Conservation (phyloP, 2,329 filamentous ascomycete species). For the Fusarium guadeloupense region DNA sequence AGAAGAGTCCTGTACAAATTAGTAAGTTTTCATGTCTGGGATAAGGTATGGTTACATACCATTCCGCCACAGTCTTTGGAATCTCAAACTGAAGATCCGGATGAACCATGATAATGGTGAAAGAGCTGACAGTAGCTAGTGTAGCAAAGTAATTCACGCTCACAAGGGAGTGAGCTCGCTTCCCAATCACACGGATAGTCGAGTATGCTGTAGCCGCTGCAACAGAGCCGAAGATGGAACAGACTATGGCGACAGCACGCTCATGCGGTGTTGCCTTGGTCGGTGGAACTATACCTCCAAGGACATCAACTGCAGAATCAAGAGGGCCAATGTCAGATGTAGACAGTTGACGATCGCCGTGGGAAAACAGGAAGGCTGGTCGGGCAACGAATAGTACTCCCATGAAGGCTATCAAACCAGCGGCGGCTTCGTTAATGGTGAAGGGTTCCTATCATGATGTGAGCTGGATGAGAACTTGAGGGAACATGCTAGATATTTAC, state of each 20-base stretch:
- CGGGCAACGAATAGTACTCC: conserved; percentile 81
- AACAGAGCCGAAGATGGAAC: conserved; percentile 74
- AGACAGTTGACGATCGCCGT: conserved; percentile 2
- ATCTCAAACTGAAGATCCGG: conserved; percentile 54
- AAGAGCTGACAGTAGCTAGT: conserved; percentile 72
- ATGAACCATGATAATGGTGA: conserved; percentile 63
- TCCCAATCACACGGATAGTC: conserved; percentile 78
- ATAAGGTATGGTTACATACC: conserved; percentile 23
- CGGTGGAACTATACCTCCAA: conserved; percentile 42
- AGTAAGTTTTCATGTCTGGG: background rate
- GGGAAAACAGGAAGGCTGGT: conserved; percentile 66
- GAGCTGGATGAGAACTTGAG: rapidly evolving
- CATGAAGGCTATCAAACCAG: conserved; percentile 72
- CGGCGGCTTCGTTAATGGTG: conserved; percentile 73
- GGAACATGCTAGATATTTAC: background rate
- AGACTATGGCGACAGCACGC: conserved; percentile 70
- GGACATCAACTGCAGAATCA: conserved; percentile 5
- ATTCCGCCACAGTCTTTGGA: conserved; percentile 40
- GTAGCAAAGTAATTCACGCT: conserved; percentile 81
- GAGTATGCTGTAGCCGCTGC: conserved; percentile 76
- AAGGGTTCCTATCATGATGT: conserved; percentile 70
- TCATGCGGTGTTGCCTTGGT: conserved; percentile 62
- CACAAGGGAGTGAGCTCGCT: conserved; percentile 77
- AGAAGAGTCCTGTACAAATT: conserved; percentile 62
- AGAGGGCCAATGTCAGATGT: background rate